Conservation (phyloP, 768 basidiomycete genomes). For the Podaxis sp. region DNA sequence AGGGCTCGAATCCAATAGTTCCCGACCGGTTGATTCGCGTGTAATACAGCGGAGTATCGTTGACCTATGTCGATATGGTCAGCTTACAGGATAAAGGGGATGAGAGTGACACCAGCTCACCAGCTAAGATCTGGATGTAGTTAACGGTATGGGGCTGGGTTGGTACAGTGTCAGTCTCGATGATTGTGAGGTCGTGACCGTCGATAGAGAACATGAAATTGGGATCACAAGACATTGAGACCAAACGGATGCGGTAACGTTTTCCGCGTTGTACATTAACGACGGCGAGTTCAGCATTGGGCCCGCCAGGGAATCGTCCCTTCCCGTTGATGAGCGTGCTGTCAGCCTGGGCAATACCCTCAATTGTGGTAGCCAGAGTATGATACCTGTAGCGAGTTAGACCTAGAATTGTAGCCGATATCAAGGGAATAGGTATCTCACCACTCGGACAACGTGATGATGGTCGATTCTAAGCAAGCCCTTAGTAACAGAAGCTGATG, state of each 20-base stretch:
- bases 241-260: conserved; percentile 25
- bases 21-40: conserved; percentile 28
- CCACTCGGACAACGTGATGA: conserved; percentile 40
- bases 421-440: background rate
- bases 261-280: conserved; percentile 28
- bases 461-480: conserved; percentile 26
- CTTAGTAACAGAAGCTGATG: conserved; percentile 23
- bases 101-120: conserved; percentile 15
- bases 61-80: conserved; percentile 33
- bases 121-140: conserved; percentile 15
- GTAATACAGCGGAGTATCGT: conserved; percentile 35
- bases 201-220: conserved; percentile 41
- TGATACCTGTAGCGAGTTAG: conserved; percentile 18
- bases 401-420: background rate
- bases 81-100: background rate
- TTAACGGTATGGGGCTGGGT: conserved; percentile 25
- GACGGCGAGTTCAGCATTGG: conserved; percentile 24
- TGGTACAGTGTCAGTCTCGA: conserved; percentile 30
- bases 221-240: conserved; percentile 23
- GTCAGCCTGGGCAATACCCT: conserved; percentile 19
- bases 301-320: conserved; percentile 31
- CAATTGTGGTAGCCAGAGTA: conserved; percentile 15
- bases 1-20: conserved; percentile 35
- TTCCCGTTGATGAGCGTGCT: conserved; percentile 33
- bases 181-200: conserved; percentile 34